phyloP scores from a whole-genome alignment of 2,329 filamentous ascomycete genomes.

The Diaporthe sp. region DNA sequence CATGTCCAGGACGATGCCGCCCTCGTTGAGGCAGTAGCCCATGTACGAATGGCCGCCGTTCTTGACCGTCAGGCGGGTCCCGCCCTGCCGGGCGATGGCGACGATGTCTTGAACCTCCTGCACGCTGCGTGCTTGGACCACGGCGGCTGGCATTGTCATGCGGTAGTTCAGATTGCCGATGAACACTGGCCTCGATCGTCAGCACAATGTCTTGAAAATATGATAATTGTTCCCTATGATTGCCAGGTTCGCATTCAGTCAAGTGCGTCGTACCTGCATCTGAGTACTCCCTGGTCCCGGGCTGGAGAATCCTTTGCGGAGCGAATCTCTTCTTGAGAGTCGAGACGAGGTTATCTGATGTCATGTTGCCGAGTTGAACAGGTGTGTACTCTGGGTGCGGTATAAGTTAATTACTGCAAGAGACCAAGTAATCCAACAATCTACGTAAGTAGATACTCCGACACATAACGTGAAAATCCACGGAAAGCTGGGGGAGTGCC shows the following conservation, averaged over 20 bases:
- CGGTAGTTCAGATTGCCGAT: background rate
- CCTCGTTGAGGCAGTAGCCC: background rate
- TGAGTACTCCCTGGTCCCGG: background rate
- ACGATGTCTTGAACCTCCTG: background rate
- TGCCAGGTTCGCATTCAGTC: background rate
- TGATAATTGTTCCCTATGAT: background rate
- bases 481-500: background rate
- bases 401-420: background rate
- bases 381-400: background rate
- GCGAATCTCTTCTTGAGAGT: background rate
- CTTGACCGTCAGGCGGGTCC: background rate
- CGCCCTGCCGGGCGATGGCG: background rate
- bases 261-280: background rate
- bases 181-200: background rate
- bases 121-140: background rate
- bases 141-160: background rate
- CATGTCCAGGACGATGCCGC: slow-evolving; percentile 2
- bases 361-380: background rate
- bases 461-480: fast-evolving
- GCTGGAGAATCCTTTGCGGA: background rate
- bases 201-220: background rate
- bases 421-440: background rate
- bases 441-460: fast-evolving
- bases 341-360: background rate
- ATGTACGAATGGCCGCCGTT: background rate